Percentiles rank a stretch among this genome's conserved stretches.
Evolutionary conservation across 495 filamentous ascomycete genomes (phyloP).

Genomic region (Darksidea phi): DNA sequence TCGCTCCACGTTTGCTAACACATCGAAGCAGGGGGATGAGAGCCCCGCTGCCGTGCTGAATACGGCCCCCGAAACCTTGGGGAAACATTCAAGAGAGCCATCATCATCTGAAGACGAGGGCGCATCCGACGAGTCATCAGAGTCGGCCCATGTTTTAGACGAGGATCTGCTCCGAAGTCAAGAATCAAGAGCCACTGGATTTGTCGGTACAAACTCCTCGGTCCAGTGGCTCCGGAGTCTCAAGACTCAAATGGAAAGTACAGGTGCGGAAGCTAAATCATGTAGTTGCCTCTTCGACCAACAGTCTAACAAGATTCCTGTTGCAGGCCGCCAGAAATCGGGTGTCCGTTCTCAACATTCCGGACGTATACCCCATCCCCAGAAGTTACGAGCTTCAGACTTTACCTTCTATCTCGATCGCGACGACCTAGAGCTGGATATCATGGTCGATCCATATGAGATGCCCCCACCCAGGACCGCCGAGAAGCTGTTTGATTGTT

Average conservation of each 20-base stretch:
- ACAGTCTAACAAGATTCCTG: not conserved
- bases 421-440: slow-evolving; percentile 5
- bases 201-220: slow-evolving; percentile 7
- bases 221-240: slow-evolving; percentile 17
- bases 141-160: slow-evolving; percentile 3
- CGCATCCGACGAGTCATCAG: slow-evolving; percentile 2
- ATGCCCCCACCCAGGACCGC: slow-evolving; percentile 3
- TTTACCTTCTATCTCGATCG: slow-evolving; percentile 16
- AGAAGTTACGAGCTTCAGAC: slow-evolving; percentile 1
- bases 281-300: not conserved
- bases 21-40: too few species aligned
- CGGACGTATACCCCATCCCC: not conserved
- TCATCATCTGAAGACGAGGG: not conserved
- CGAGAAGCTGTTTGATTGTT: slow-evolving; percentile 1
- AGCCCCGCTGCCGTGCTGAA: not conserved
- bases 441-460: slow-evolving; percentile 4
- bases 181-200: slow-evolving; percentile 16
- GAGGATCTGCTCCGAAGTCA: slow-evolving; percentile 16
- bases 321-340: not conserved
- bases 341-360: not conserved
- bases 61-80: too few species aligned
- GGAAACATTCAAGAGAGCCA: not conserved
- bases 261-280: not conserved
- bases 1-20: too few species aligned
- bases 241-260: not conserved